Base-by-base conservation (phyloP, 176 grass and related monocot genomes). In the Eleusine coracana region DNA sequence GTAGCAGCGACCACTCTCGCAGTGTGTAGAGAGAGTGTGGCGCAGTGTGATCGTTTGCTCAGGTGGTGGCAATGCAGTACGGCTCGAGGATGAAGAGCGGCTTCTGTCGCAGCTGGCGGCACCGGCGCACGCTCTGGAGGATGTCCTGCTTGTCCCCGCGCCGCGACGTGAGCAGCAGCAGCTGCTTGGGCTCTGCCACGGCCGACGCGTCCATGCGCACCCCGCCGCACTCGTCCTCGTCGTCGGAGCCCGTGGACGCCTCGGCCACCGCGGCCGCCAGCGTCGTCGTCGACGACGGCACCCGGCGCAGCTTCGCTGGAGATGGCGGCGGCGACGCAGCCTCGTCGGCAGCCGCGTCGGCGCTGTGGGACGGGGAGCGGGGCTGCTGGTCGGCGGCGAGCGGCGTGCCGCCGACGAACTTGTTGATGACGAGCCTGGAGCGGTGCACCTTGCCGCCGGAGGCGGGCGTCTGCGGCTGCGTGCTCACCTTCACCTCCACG, bases 401-500 rank as follows among this genome's bases (percentile, higher is more conserved):
- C 15, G 88, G 96, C 49, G 90, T 98, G 61, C 96, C 84, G 50
- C 97, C 93, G 25, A 99, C 89, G 91, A 99, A 99, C 87, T 99
- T 99, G 87, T 99, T 99, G 89, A 99, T 96, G 31, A 99, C 91
- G 55, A 99, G 80, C 55, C 87, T 92, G 5, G 93, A 99, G 10
- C 93, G 91, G 66, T 90, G 93, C 51, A 88, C 87, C 36, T 91
- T 95, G 79, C 62, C 87, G 81, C 54, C 87, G 41, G 88, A 76
- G 16, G 82, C 21, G 49, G 64, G 75, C 45, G 77, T 64, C 85
- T 92, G 93, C 9, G 85, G 90, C 80, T 99, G 97, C 40, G 91
- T 88, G 89, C 91, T 99, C 52, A 99, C 97, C 81, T 96, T 99
- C 12, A 99, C 93, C 84, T 96, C 97, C 12, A 99, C 88, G 5